Evolutionary conservation across 129 eudicot genomes (phyloP), one percentile per base, ranked within the genome.

Genomic region (Dittrichia graveolens): DNA sequence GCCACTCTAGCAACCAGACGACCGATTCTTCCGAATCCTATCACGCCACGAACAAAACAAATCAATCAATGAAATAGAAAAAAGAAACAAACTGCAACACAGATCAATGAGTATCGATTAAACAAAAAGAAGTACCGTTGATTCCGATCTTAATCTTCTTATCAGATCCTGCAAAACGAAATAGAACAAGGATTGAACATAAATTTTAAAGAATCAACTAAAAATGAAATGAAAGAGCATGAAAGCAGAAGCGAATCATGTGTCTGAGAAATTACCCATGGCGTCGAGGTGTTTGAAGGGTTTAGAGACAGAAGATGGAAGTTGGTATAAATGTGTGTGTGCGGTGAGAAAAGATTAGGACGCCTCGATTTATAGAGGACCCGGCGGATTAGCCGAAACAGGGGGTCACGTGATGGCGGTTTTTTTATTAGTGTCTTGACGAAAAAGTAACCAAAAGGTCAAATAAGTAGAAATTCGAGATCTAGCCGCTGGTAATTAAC

Each of bases 71-170:
- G 3, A 35, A 54, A 24, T 24, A 12, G 3, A 31, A 62, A 16
- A 8, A 4, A 44, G 11, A 48, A 15, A n/a, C 2, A 38, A 54
- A 12, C 6, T 24, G 13, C 37, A 65, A 54, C 52, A 69, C 40
- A 41, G 3, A 54, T 70, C 65, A 42, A 61, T 52, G 12, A 2
- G 18, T 42, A 54, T n/a, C 5, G 3, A 52, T 9, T 13, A 10
- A 7, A 15, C 61, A 43, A 5, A 12, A 80, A n/a, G 8, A 18
- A 42, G 14, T 79, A 93, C 98, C 98, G 82, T 93, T 93, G 83
- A 93, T 93, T 75, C 98, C 95, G 77, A 93, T 93, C 93, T 84
- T 93, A 77, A 93, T 83, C 92, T 91, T 91, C 83, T 83, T 84
- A 11, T 74, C 86, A 67, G 79, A 49, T 44, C 75, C 83, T 73